phyloP scores from a whole-genome alignment of 352 stramenopile genomes.

The Peronospora destructor region DNA sequence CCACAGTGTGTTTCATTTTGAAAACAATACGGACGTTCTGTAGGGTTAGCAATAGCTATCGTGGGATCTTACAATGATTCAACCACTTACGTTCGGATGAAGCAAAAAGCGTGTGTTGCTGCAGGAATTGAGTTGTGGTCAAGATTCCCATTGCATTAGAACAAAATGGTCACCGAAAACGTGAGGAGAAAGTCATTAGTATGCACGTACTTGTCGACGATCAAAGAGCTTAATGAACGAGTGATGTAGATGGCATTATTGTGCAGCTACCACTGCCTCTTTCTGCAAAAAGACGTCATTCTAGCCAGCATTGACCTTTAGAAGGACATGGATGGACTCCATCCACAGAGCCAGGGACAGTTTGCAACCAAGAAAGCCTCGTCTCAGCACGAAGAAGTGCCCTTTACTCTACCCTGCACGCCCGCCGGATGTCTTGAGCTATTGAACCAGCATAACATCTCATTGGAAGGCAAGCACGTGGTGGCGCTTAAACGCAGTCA shows the following conservation, averaged over 20 bases:
- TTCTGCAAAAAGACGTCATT: conserved; percentile 93
- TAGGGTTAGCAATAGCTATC: conserved; percentile 97
- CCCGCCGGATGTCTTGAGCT: conserved; percentile 94
- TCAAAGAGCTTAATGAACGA: conserved; percentile 59
- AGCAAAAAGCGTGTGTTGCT: conserved; percentile 94
- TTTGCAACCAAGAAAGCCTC: conserved; percentile 43
- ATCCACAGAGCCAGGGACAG: conserved; percentile 93
- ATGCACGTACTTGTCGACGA: conserved; percentile 47
- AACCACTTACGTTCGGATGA: conserved; percentile 98
- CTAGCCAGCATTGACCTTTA: conserved; percentile 84
- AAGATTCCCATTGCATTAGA: conserved; percentile 51
- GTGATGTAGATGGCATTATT: conserved; percentile 80
- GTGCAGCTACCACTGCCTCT: conserved; percentile 87
- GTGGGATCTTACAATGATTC: conserved; percentile 94
- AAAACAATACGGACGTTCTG: conserved; percentile 42
- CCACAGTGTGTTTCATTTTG: conserved; percentile 55
- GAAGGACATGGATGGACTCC: conserved; percentile 98
- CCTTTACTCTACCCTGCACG: conserved; percentile 92
- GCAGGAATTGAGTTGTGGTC: conserved; percentile 90
- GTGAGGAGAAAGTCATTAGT: conserved; percentile 9
- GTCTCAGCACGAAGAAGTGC: conserved; percentile 39
- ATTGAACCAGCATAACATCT: conserved; percentile 84
- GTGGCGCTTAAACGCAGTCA: conserved; percentile 96
- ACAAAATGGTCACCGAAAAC: conserved; percentile 9
- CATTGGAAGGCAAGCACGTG: conserved; percentile 91